A percentile compares a stretch with the other conserved stretches of the same genome.
phyloP scores from a whole-genome alignment of 2,329 filamentous ascomycete species.

The Paraphaeosphaeria sporulosa region DNA sequence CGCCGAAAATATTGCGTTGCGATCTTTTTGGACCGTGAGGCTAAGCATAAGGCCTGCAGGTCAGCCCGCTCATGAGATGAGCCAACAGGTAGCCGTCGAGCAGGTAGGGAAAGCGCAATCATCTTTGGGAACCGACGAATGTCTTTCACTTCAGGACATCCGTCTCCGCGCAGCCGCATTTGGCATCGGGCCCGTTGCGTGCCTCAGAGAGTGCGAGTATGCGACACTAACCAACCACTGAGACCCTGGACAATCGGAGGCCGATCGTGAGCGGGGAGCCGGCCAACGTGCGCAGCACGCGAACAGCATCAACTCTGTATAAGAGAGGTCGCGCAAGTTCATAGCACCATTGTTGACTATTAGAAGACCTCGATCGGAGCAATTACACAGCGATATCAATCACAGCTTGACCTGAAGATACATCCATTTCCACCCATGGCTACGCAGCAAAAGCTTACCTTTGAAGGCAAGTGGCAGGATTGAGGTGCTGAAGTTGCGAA shows the following conservation, averaged over 20 bases:
- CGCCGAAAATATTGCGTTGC: neutral
- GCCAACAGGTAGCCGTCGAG: neutral
- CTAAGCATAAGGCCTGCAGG: neutral
- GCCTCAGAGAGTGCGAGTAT: constrained; percentile 17
- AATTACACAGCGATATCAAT: neutral
- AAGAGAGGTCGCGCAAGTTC: no score
- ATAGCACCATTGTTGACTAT: neutral
- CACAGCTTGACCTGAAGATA: neutral
- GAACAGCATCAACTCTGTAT: neutral
- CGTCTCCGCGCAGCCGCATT: constrained; percentile 22
- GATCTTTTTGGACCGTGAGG: neutral
- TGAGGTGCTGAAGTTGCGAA: neutral
- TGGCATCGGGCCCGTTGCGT: constrained; percentile 35
- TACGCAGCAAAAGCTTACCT: constrained; percentile 43
- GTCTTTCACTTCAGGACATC: constrained; percentile 20
- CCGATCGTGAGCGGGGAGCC: constrained; percentile 42
- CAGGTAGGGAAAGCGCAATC: neutral
- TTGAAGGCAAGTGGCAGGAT: constrained; percentile 38
- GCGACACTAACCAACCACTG: constrained; percentile 22
- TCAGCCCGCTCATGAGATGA: neutral
- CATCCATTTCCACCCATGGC: constrained; percentile 33
- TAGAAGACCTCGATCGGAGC: neutral
- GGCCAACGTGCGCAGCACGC: constrained; percentile 25
- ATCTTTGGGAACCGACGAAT: neutral
- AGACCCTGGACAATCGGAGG: constrained; percentile 24